A percentile compares a stretch with the other conserved stretches of the same genome.
Conservation (phyloP, 768 basidiomycete species). For the Agrocybe praecox region DNA sequence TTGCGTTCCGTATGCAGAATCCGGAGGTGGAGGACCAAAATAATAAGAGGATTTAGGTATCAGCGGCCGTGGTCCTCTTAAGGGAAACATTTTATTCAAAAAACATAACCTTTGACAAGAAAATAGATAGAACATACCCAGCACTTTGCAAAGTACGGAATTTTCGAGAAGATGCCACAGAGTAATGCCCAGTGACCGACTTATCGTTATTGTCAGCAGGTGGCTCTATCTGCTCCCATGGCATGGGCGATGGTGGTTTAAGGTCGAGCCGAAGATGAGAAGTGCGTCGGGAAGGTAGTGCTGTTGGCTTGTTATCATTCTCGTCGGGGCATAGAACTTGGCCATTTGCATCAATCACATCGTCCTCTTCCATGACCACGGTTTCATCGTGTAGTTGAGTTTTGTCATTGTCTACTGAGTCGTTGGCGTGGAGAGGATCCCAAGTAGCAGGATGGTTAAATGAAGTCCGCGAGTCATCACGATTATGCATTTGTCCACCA, state of each 20-base stretch:
- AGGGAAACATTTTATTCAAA: neutral
- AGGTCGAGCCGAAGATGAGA: slow-evolving; percentile 54
- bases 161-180: slow-evolving; percentile 41
- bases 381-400: slow-evolving; percentile 11
- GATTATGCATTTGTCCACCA: neutral
- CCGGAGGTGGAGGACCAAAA: slow-evolving; percentile 77
- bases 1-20: slow-evolving; percentile 77
- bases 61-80: slow-evolving; percentile 42
- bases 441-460: slow-evolving; percentile 8
- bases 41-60: slow-evolving; percentile 85
- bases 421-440: slow-evolving; percentile 16
- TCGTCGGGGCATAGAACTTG: slow-evolving; percentile 25
- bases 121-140: slow-evolving; percentile 35
- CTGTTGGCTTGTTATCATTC: slow-evolving; percentile 22
- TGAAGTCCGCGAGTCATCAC: neutral
- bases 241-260: slow-evolving; percentile 57
- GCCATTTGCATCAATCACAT: slow-evolving; percentile 26
- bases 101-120: slow-evolving; percentile 1
- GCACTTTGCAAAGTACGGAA: slow-evolving; percentile 44
- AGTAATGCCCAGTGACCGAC: slow-evolving; percentile 41
- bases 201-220: slow-evolving; percentile 43
- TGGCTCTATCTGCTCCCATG: slow-evolving; percentile 65
- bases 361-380: slow-evolving; percentile 19
- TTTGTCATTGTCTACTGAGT: slow-evolving; percentile 6
- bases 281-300: slow-evolving; percentile 30